These are phyloP conservation scores for Neocatenulostroma microsporum DNA, from an alignment of 2,329 filamentous ascomycete species.

Conservation along the genomic window DNA sequence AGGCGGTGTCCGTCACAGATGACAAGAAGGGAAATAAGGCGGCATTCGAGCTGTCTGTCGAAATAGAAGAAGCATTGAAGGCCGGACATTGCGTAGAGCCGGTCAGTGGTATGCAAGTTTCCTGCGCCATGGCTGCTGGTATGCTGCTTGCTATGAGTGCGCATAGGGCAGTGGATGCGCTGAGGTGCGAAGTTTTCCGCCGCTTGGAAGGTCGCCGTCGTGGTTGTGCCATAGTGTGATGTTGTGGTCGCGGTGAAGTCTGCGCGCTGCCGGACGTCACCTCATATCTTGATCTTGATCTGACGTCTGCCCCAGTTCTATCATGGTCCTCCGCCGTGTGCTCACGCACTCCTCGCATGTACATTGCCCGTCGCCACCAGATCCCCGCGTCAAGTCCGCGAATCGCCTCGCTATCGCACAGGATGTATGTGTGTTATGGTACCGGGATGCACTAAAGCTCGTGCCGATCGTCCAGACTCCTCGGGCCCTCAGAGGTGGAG, in stretches of 20 bases:
- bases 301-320: too few species aligned
- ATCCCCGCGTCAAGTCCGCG: background rate
- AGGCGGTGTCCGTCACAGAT: slow-evolving; percentile 64
- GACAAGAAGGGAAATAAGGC: slow-evolving; percentile 71
- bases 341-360: background rate
- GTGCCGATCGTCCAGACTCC: too few species aligned
- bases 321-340: too few species aligned
- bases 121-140: slow-evolving; percentile 31
- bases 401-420: background rate
- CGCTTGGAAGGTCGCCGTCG: slow-evolving; percentile 2
- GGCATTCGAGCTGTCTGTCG: slow-evolving; percentile 51
- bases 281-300: too few species aligned
- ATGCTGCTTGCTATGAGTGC: slow-evolving; percentile 21
- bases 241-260: background rate
- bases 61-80: slow-evolving; percentile 65
- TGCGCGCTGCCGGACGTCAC: too few species aligned
- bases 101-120: slow-evolving; percentile 61
- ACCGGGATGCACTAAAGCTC: too few species aligned
- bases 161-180: slow-evolving; percentile 1
- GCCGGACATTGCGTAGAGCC: slow-evolving; percentile 65
- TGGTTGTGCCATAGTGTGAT: background rate
- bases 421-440: too few species aligned
- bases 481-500: slow-evolving; percentile 1
- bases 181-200: slow-evolving; percentile 1
- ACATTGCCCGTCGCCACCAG: slow-evolving; percentile 1